These are phyloP conservation scores for Turritis glabra DNA, from an alignment of 345 rosid species.

Conservation along the genomic window DNA sequence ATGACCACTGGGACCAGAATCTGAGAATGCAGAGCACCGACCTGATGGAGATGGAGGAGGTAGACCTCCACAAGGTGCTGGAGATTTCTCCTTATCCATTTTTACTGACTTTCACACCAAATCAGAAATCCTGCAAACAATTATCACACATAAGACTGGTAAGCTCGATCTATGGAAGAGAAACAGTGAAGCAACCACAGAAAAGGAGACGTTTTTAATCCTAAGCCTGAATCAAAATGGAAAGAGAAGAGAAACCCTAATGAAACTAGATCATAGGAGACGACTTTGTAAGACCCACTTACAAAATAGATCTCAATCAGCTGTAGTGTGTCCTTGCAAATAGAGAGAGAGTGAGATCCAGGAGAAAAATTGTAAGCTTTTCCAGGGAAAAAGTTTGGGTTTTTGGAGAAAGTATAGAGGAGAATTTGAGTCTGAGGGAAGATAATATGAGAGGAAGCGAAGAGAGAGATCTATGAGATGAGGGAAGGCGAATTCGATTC, in stretches of 20 bases:
- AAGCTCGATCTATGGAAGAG: not conserved
- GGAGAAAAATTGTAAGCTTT: not conserved
- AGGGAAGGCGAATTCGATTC: conserved; percentile 30
- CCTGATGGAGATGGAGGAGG: conserved; percentile 59
- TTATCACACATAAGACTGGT: not conserved
- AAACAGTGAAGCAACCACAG: not conserved
- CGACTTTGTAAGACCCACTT: conserved; percentile 32
- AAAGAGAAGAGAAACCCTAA: not conserved
- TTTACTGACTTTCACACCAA: not conserved
- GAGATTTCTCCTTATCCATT: conserved; percentile 81
- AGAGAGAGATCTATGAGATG: conserved; percentile 19
- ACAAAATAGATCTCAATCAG: conserved; percentile 24
- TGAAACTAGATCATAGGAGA: conserved; percentile 15
- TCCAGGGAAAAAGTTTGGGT: not conserved
- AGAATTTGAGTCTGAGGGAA: not conserved
- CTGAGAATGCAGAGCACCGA: conserved; percentile 56
- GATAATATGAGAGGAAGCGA: conserved; percentile 18
- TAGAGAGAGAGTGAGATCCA: conserved; percentile 1
- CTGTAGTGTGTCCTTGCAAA: not conserved
- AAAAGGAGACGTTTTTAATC: conserved; percentile 9
- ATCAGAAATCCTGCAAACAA: conserved; percentile 2
- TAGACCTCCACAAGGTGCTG: conserved; percentile 53
- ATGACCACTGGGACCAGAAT: conserved; percentile 44
- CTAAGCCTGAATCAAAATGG: conserved; percentile 1
- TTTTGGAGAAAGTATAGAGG: not conserved